These are phyloP conservation scores for Prunus kanzakura DNA, from an alignment of 306 rosid genomes.

Conservation along the genomic window DNA sequence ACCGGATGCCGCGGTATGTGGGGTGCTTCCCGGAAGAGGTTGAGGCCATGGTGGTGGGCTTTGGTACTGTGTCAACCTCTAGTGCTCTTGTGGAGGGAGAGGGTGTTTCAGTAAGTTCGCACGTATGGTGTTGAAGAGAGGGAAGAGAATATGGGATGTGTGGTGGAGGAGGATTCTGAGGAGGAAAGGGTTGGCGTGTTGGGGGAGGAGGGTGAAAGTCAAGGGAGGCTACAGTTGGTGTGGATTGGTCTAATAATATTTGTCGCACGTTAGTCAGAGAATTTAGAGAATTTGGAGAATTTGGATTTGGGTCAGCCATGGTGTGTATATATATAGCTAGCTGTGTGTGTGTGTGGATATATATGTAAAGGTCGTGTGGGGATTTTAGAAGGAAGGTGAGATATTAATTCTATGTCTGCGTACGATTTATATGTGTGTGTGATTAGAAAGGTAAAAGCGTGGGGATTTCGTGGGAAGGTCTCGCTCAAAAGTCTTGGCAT, in stretches of 20 bases:
- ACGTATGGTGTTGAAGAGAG: slow-evolving; percentile 7
- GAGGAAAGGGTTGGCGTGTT: background rate
- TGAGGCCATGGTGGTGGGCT: slow-evolving; percentile 40
- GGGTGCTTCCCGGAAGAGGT: slow-evolving; percentile 55
- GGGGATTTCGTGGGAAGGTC: slow-evolving; percentile 47
- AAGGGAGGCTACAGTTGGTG: slow-evolving; percentile 6
- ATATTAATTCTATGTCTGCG: background rate
- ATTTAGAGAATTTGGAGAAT: background rate
- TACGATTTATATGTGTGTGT: background rate
- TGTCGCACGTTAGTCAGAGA: background rate
- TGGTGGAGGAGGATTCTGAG: background rate
- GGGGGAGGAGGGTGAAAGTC: slow-evolving; percentile 3
- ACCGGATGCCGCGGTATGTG: slow-evolving; percentile 60
- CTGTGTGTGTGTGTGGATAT: background rate
- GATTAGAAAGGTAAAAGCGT: slow-evolving; percentile 42
- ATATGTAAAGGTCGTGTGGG: background rate
- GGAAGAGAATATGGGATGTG: background rate
- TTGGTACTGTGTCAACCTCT: background rate
- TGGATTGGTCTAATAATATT: slow-evolving; percentile 7
- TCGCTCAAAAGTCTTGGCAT: slow-evolving; percentile 4
- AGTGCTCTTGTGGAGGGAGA: background rate
- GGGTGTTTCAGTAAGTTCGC: background rate
- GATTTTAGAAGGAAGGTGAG: background rate
- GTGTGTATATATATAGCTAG: background rate
- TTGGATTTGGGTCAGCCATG: slow-evolving; percentile 20